phyloP scores from a whole-genome alignment of 352 stramenopile species.

The Thalassiosira livingstoniorum region DNA sequence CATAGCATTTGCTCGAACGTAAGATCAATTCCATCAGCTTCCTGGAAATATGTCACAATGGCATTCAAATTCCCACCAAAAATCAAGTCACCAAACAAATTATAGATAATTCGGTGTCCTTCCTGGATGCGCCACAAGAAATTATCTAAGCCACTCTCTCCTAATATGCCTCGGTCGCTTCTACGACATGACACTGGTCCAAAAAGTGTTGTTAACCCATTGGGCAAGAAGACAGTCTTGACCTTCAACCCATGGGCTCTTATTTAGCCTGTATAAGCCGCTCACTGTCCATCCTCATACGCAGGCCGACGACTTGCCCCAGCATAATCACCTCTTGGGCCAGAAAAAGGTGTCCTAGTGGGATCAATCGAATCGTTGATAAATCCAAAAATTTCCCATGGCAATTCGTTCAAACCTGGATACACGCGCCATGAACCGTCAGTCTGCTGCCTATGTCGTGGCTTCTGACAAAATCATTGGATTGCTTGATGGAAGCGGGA shows the following conservation, averaged over 20 bases:
- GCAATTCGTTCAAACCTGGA: conserved; percentile 17
- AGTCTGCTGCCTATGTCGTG: neutral
- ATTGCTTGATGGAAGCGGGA: conserved; percentile 17
- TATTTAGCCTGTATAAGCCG: conserved; percentile 51
- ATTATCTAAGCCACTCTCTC: conserved; percentile 30
- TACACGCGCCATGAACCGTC: neutral
- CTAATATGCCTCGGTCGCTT: conserved; percentile 2
- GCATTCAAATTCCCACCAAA: no score
- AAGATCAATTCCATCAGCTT: conserved; percentile 17
- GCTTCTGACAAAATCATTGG: neutral
- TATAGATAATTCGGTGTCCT: neutral
- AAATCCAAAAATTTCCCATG: conserved; percentile 58
- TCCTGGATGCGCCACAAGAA: conserved; percentile 29
- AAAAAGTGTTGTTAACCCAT: conserved; percentile 44
- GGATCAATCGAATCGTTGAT: conserved; percentile 49
- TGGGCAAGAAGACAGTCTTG: conserved; percentile 46
- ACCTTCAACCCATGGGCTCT: no score
- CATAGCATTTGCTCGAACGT: neutral
- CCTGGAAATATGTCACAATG: no score
- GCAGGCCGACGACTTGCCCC: conserved; percentile 19
- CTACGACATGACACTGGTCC: conserved; percentile 24
- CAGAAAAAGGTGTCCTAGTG: conserved; percentile 38
- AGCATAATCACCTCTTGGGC: conserved; percentile 48
- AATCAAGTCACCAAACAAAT: conserved; percentile 3
- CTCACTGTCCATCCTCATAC: conserved; percentile 20